Base-by-base conservation (phyloP, 192 early-diverging fungal species). In the Mortierella antarctica region DNA sequence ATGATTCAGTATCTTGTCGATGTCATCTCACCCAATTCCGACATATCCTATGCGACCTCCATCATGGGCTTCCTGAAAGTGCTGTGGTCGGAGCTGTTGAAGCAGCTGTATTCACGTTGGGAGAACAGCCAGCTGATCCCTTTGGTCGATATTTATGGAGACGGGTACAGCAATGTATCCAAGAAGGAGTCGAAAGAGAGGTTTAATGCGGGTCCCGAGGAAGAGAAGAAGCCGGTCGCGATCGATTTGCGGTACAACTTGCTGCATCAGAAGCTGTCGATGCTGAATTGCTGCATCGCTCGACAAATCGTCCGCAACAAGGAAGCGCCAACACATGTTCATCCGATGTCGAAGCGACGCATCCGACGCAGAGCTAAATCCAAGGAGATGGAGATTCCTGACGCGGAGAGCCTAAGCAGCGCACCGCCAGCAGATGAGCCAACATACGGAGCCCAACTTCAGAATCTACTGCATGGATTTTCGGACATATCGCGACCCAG, bases 251-350 rank as follows among this genome's bases (percentile, higher is more conserved):
- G 85, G n/a, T 93, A 86, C 67, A 88, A 88, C 60, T 72, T 93
- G 31, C 71, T 90, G 1, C 85, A 93, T 72, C 92, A 94, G 86
- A 95, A 94, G 56, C 78, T 95, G 14, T 87, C 91, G 46, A 94
- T 95, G 93, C 83, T 95, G 57, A 95, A 95, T 76, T 93, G 92
- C 69, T 95, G 94, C 74, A 85, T 91, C 48, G 73, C 84, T 21
- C 87, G 90, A 14, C 77, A 83, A 39, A 67, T 74, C 21, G 49
- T 47, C 47, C 44, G 73, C 20, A 67, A 70, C 55, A 66, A 52
- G 52, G 73, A 81, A 13, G 59, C 54, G 5, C 69, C 61, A 12
- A 55, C 41, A 41, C 10, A 59, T 48, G 39, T 77, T 39, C 61
- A 83, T 15, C 61, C 72, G 18, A 46, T 84, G 31, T 50, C 55